Conservation (phyloP, 495 filamentous ascomycete genomes). For the Neurospora intermedia region DNA sequence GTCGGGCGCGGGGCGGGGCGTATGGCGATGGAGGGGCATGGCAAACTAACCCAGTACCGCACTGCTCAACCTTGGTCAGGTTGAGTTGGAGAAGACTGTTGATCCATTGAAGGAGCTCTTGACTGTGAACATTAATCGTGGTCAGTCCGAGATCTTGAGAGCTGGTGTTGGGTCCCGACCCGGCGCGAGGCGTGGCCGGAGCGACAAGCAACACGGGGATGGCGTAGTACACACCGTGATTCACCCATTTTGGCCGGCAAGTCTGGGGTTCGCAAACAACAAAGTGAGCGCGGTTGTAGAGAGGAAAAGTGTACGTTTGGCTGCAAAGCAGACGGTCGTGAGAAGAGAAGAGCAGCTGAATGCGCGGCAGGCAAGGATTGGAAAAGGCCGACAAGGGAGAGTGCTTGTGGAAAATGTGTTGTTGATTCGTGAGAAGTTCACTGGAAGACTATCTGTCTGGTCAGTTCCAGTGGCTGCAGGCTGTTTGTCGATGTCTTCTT, state of each 20-base stretch:
- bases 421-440: not conserved
- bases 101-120: slow-evolving; percentile 93
- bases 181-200: not conserved
- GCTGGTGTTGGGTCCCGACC: not conserved
- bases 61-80: slow-evolving; percentile 97
- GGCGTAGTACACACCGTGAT: slow-evolving; percentile 21
- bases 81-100: slow-evolving; percentile 97
- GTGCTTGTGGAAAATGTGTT: not conserved
- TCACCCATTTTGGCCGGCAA: slow-evolving; percentile 27
- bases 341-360: slow-evolving; percentile 1
- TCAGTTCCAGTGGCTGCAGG: not conserved
- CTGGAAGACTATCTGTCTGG: not conserved
- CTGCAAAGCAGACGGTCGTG: slow-evolving; percentile 2
- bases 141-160: slow-evolving; percentile 10
- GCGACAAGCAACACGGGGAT: not conserved
- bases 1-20: slow-evolving; percentile 29
- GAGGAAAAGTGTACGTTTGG: not conserved
- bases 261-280: slow-evolving; percentile 5
- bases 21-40: slow-evolving; percentile 21
- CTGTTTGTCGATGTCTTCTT: not conserved
- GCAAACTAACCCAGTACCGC: slow-evolving; percentile 81
- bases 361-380: slow-evolving; percentile 10
- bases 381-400: not conserved
- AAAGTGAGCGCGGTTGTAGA: not conserved
- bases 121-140: slow-evolving; percentile 40